These are phyloP conservation scores for Polytolypa hystricis DNA, from an alignment of 2,329 filamentous ascomycete species.

Conservation along the genomic window DNA sequence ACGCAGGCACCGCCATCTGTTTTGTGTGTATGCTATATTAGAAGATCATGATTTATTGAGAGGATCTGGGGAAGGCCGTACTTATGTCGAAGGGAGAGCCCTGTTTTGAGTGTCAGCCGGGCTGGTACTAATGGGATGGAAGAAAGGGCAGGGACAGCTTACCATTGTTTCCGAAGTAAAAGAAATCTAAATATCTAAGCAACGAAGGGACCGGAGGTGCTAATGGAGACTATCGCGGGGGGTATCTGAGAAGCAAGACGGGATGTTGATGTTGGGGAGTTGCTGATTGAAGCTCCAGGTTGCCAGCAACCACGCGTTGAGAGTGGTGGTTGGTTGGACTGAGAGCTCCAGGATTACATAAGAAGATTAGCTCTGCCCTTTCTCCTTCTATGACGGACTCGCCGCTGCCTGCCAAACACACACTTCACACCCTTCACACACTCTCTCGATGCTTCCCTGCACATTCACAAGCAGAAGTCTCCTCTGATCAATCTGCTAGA, in stretches of 20 bases:
- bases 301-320: conserved; percentile 1
- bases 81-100: conserved; percentile 93
- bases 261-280: conserved; percentile 1
- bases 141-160: conserved; percentile 10
- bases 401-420: not conserved
- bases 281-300: conserved; percentile 1
- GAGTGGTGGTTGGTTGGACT: not conserved
- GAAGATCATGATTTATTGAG: not conserved
- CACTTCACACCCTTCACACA: not conserved
- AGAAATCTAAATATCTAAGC: not conserved
- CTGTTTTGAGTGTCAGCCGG: conserved; percentile 42
- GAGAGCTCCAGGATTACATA: not conserved
- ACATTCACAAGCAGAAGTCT: too few species aligned
- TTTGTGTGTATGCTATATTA: not conserved
- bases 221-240: too few species aligned
- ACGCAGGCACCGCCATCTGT: conserved; percentile 82
- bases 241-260: conserved; percentile 4
- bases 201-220: too few species aligned
- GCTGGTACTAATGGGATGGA: too few species aligned
- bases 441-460: not conserved
- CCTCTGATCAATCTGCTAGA: too few species aligned
- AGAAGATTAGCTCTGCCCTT: not conserved
- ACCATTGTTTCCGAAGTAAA: conserved; percentile 19
- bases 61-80: conserved; percentile 37
- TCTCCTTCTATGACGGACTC: not conserved